Evolutionary conservation across 176 grass and related monocot species (phyloP).

Genomic region (Oryza meyeriana): DNA sequence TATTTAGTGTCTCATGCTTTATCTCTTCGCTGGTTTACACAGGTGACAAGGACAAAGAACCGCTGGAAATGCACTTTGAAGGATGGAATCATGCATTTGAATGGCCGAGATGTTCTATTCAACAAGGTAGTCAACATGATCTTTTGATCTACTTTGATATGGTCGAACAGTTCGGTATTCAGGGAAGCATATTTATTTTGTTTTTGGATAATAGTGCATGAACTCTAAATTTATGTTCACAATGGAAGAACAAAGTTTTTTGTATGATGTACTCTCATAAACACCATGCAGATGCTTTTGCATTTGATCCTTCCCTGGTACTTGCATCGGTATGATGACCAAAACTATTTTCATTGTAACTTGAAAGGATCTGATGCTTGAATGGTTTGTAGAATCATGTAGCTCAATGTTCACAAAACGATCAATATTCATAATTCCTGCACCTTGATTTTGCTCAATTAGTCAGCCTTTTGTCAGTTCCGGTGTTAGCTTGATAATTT

Average conservation of each 20-base stretch:
- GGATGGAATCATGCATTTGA: constrained; percentile 88
- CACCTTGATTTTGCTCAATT: not conserved
- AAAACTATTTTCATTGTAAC: not conserved
- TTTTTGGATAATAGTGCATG: not conserved
- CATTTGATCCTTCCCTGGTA: not conserved
- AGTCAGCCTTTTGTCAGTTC: not conserved
- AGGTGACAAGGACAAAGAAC: constrained; percentile 84
- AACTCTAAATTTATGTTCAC: not conserved
- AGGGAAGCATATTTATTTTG: not conserved
- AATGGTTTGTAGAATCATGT: not conserved
- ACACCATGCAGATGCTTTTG: not conserved
- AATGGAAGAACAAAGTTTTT: not conserved
- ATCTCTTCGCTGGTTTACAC: constrained; percentile 29
- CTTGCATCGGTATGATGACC: not conserved
- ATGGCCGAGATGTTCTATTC: constrained; percentile 67
- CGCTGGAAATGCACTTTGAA: constrained; percentile 82
- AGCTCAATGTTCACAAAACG: not conserved
- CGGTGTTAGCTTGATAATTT: not conserved
- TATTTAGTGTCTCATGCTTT: not conserved
- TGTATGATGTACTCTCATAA: not conserved
- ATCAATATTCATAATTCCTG: not conserved
- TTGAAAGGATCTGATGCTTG: not conserved
- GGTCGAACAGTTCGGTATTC: not conserved
- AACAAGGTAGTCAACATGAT: constrained; percentile 56
- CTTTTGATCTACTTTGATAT: not conserved